Evolutionary conservation across 1,139 yeast genomes (phyloP).

Genomic region (Spencermartinsiella ligniputridi): DNA sequence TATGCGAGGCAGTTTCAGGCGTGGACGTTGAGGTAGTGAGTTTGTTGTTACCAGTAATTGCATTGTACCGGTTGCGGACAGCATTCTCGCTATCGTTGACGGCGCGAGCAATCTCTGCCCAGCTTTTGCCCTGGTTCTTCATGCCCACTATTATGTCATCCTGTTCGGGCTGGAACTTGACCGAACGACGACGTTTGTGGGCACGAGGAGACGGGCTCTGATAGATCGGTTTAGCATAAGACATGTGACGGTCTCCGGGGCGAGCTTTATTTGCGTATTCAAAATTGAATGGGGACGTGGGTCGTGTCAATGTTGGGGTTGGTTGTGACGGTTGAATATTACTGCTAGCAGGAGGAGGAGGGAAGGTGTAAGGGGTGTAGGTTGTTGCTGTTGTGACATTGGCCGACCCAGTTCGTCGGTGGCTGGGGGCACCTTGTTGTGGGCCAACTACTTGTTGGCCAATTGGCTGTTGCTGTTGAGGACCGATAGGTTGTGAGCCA

Average conservation of each 20-base stretch:
- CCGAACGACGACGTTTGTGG: constrained; percentile 13
- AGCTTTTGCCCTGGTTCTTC: constrained; percentile 21
- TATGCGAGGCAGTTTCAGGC: constrained; percentile 1
- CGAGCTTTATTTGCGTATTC: constrained; percentile 6
- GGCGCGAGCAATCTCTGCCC: constrained; percentile 20
- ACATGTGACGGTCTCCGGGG: background rate
- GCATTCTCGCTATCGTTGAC: constrained; percentile 17
- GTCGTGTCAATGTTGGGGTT: background rate
- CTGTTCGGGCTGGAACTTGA: constrained; percentile 15
- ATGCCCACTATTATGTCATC: constrained; percentile 18
- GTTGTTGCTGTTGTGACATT: constrained; percentile 1
- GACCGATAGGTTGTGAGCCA: background rate
- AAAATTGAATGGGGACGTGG: constrained; percentile 8
- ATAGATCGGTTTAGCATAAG: background rate
- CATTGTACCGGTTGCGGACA: constrained; percentile 17
- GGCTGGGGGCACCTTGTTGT: no score
- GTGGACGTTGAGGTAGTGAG: background rate
- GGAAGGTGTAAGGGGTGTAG: background rate
- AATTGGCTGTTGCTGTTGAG: background rate
- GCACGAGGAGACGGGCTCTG: constrained; percentile 9
- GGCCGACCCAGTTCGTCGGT: background rate
- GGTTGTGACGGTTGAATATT: background rate
- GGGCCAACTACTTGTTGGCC: no score
- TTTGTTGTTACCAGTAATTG: background rate
- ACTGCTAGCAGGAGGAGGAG: background rate